Evolutionary conservation across 768 basidiomycete genomes (phyloP).

Genomic region (Rhodotorula diobovata): DNA sequence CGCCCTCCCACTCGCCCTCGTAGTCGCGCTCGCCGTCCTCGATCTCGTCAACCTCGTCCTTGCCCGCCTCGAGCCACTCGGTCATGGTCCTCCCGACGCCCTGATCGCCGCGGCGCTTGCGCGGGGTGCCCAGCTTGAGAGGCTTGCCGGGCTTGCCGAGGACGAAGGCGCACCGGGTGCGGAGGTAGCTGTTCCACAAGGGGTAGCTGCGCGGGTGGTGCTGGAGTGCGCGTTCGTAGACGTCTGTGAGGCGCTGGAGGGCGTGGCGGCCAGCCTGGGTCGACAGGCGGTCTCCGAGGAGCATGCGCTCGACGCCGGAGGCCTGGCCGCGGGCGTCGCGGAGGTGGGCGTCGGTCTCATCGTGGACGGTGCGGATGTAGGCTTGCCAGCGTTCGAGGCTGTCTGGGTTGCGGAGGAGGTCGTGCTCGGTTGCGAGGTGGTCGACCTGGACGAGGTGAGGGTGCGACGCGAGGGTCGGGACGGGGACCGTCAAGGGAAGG

Average conservation of each 20-base stretch:
- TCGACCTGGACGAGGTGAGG: conserved; percentile 66
- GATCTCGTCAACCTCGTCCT: conserved; percentile 46
- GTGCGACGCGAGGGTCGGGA: conserved; percentile 74
- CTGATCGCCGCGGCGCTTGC: conserved; percentile 74
- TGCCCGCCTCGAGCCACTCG: conserved; percentile 36
- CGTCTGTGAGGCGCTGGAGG: conserved; percentile 76
- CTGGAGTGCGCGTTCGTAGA: conserved; percentile 86
- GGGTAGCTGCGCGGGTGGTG: conserved; percentile 89
- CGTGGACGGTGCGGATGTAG: conserved; percentile 70
- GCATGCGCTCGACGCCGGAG: conserved; percentile 50
- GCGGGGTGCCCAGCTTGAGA: conserved; percentile 76
- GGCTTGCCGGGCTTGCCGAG: conserved; percentile 57
- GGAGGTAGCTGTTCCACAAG: conserved; percentile 89
- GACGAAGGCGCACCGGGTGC: conserved; percentile 76
- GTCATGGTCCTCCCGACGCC: conserved; percentile 42
- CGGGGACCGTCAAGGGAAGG: conserved; percentile 80
- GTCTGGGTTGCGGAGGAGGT: conserved; percentile 80
- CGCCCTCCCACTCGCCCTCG: conserved; percentile 62
- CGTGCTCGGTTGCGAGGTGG: conserved; percentile 86
- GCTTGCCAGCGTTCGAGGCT: conserved; percentile 93
- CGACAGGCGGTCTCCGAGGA: conserved; percentile 71
- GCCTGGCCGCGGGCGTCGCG: conserved; percentile 39
- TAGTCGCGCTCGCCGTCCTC: conserved; percentile 38
- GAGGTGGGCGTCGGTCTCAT: conserved; percentile 54
- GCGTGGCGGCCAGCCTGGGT: conserved; percentile 66